A percentile compares a stretch with the other conserved stretches of the same genome.
phyloP scores from a whole-genome alignment of 2,329 filamentous ascomycete genomes.

The Aspergillus quadricinctus region DNA sequence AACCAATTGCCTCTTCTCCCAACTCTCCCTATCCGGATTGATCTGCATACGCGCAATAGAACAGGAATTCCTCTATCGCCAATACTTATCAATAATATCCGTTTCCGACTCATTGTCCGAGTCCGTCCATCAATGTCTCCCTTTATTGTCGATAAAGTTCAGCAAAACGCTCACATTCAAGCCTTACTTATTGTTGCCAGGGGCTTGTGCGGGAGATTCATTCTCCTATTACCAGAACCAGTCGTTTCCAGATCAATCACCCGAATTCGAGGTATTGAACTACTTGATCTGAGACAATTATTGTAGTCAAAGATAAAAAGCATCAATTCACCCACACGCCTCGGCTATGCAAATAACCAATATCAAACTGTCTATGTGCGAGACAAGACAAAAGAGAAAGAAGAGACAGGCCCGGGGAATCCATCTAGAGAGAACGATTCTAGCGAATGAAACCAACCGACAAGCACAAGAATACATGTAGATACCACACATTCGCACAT shows the following conservation, averaged over 20 bases:
- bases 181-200: not conserved
- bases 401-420: not conserved
- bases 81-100: not conserved
- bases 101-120: not conserved
- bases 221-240: not conserved
- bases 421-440: not conserved
- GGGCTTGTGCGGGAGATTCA: not conserved
- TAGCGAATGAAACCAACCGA: not conserved
- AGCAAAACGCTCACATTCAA: not conserved
- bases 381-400: not conserved
- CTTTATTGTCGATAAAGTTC: not conserved
- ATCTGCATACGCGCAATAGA: not conserved
- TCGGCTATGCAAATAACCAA: not conserved
- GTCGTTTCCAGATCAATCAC: not conserved
- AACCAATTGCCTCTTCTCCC: not conserved
- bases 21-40: not conserved
- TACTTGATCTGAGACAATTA: not conserved
- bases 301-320: not conserved
- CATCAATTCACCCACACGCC: not conserved
- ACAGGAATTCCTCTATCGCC: no score
- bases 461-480: not conserved
- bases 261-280: not conserved
- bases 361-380: not conserved
- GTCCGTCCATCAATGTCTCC: not conserved
- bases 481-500: conserved; percentile 7